phyloP scores from a whole-genome alignment of 768 basidiomycete species.

The Exidia glandulosa region DNA sequence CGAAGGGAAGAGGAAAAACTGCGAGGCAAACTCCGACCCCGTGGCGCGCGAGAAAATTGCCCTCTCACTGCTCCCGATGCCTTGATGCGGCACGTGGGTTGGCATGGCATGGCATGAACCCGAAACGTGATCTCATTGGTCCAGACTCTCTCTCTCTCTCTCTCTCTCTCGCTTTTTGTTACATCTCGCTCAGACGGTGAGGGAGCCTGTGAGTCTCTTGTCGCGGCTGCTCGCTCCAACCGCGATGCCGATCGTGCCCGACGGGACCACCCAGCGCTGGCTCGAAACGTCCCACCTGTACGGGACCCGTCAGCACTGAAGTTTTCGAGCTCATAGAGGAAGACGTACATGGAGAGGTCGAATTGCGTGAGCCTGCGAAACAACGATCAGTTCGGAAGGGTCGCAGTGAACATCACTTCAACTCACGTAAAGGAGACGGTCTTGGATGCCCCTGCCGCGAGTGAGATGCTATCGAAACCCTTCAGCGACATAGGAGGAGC shows the following conservation, averaged over 20 bases:
- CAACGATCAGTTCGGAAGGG: not conserved
- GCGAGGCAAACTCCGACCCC: too few species aligned
- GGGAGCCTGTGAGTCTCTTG: slow-evolving; percentile 32
- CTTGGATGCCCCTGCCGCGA: slow-evolving; percentile 29
- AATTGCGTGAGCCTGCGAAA: slow-evolving; percentile 29
- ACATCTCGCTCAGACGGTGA: slow-evolving; percentile 5
- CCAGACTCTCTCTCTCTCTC: too few species aligned
- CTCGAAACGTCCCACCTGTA: slow-evolving; percentile 28
- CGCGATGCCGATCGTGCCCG: slow-evolving; percentile 30
- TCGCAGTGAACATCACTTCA: not conserved
- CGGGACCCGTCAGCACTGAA: not conserved
- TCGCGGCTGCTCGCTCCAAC: slow-evolving; percentile 43
- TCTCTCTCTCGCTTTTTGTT: not conserved
- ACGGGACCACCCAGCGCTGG: slow-evolving; percentile 40
- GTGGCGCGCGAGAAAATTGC: not conserved
- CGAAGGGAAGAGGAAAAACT: not conserved
- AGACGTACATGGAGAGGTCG: slow-evolving; percentile 38
- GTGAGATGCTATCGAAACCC: slow-evolving; percentile 40
- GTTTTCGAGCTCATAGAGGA: slow-evolving; percentile 4
- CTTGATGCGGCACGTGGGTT: not conserved
- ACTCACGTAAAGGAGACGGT: slow-evolving; percentile 29
- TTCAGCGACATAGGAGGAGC: slow-evolving; percentile 41
- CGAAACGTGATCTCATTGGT: too few species aligned
- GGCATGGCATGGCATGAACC: not conserved
- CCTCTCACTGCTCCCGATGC: too few species aligned